Base-by-base conservation (phyloP, 1,284 basidiomycete genomes). In the Afroboletus lepidellus region DNA sequence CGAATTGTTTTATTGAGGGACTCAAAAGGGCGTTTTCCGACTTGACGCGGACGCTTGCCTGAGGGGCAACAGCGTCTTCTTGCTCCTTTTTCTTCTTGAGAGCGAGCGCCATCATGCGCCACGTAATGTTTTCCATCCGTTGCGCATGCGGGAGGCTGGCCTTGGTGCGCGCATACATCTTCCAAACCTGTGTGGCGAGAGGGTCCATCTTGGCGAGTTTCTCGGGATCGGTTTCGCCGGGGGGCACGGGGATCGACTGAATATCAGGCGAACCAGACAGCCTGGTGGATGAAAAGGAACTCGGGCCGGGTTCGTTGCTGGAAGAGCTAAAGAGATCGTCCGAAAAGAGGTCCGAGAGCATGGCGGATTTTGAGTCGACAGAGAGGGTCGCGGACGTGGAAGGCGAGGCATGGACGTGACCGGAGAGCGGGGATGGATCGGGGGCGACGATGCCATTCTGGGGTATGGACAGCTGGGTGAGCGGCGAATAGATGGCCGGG, bases 51-150 rank as follows among this genome's bases (percentile, higher is more conserved):
- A 70, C 60, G 39, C 29, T 56, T 18, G 24, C 42, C 23, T 56
- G 60, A 13, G 57, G 45, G 8, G 43, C 20, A 23, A 27, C n/a
- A 32, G 56, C 59, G 54, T 72, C 85, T 64, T 83, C 92, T 51
- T 84, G 86, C 50, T 82, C 87, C 71, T 81, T 87, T 74, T 90
- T 88, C 77, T 92, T 94, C 75, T 90, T 88, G 56, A 98, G 73
- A 9, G 89, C 90, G 65, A 99, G 77, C 39, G 94, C 90, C 95
- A 98, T 98, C 92, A 98, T 92, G 56, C 97, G 77, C 96, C 96
- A 98, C 0, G 94, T 97, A 48, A 98, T 70, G 67, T 97, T 98
- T 75, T 98, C 96, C 93, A 98, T 95, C 59, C 94, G 77, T 68
- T 94, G 92, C 0, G 91, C 92, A 68, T 97, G 92, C 34, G 94